These are phyloP conservation scores for Syzygium grande DNA, from an alignment of 345 rosid genomes.

Conservation along the genomic window DNA sequence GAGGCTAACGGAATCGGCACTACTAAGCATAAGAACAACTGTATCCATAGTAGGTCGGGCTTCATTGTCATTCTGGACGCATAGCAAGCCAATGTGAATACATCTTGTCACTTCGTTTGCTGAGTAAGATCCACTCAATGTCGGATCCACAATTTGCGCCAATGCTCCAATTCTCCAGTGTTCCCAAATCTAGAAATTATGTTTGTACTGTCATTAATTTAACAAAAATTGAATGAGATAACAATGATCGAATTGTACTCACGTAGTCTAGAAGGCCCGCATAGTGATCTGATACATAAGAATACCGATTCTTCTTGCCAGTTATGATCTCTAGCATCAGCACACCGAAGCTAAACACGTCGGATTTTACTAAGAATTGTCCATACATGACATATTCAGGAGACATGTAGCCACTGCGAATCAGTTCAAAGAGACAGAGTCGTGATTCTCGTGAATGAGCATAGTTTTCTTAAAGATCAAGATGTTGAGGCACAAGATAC, in stretches of 20 bases:
- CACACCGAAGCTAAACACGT: neutral
- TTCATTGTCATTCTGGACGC: constrained; percentile 6
- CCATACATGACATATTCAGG: neutral
- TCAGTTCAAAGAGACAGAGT: neutral
- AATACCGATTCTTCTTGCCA: neutral
- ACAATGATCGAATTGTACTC: neutral
- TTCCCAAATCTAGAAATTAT: neutral
- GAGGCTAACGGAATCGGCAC: neutral
- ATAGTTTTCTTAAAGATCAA: neutral
- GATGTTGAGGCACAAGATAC: neutral
- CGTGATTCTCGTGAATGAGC: neutral
- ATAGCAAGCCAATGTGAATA: neutral
- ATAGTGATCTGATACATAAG: neutral
- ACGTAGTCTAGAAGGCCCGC: neutral
- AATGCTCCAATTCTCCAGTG: neutral
- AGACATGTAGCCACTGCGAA: neutral
- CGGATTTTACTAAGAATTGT: neutral
- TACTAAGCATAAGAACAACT: constrained; percentile 8
- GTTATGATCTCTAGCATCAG: neutral
- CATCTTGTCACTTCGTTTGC: neutral
- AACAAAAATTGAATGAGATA: neutral
- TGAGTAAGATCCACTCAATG: neutral
- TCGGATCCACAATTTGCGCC: neutral
- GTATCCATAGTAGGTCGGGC: constrained; percentile 14
- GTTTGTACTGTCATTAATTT: neutral